Evolutionary conservation across 2,329 filamentous ascomycete species (phyloP).

Genomic region (Neofusicoccum sp.): DNA sequence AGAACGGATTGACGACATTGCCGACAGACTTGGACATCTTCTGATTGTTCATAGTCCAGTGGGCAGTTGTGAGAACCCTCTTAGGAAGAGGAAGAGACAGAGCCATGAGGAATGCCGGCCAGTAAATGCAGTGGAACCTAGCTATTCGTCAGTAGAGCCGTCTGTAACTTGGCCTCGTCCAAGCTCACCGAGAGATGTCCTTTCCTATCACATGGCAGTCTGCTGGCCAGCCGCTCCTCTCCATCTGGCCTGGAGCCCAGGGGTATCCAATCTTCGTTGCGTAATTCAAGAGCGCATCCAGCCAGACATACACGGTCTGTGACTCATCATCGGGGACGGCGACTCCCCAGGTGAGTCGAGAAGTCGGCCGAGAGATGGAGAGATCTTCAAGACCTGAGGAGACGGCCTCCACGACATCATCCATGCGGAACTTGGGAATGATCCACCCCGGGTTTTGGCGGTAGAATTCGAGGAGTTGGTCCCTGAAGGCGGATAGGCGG

Average conservation of each 20-base stretch:
- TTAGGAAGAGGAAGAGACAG: conserved; percentile 75
- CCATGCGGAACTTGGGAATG: conserved; percentile 68
- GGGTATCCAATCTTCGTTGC: conserved; percentile 85
- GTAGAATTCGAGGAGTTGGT: conserved; percentile 79
- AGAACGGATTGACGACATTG: conserved; percentile 93
- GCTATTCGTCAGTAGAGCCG: not conserved
- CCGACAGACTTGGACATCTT: conserved; percentile 98
- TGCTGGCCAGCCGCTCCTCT: conserved; percentile 75
- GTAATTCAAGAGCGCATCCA: conserved; percentile 95
- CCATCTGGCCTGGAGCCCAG: conserved; percentile 63
- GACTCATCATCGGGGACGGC: conserved; percentile 76
- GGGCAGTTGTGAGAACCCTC: conserved; percentile 81
- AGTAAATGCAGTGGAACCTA: conserved; percentile 90
- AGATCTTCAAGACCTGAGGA: conserved; percentile 77
- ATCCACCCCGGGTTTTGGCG: conserved; percentile 74
- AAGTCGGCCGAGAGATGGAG: conserved; percentile 79
- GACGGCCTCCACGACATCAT: conserved; percentile 76
- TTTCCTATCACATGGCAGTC: conserved; percentile 93
- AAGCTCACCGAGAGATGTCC: conserved; percentile 71
- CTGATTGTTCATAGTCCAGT: conserved; percentile 87
- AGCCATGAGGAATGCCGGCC: conserved; percentile 93
- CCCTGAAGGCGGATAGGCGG: conserved; percentile 76
- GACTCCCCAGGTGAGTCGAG: conserved; percentile 83
- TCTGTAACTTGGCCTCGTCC: conserved; percentile 21
- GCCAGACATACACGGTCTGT: conserved; percentile 97